Evolutionary conservation across 345 rosid species (phyloP).

Genomic region (Salix viminalis): DNA sequence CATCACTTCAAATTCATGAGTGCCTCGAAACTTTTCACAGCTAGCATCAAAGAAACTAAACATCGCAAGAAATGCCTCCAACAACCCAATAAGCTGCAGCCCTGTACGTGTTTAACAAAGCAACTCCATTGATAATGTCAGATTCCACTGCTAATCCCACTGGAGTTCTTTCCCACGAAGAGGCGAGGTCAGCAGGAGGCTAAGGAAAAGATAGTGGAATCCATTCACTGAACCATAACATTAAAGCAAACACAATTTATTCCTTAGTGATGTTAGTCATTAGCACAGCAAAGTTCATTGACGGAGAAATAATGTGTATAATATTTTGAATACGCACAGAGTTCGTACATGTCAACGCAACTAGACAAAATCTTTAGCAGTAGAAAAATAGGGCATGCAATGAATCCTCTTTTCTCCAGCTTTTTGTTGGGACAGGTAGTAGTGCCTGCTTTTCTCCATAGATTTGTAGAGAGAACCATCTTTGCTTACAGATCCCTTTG

Average conservation of each 20-base stretch:
- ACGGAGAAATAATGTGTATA: neutral
- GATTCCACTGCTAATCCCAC: neutral
- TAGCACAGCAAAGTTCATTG: neutral
- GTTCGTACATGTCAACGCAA: neutral
- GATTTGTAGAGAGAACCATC: neutral
- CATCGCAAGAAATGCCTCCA: neutral
- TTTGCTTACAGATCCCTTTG: neutral
- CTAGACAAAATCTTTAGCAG: neutral
- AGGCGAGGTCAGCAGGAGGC: neutral
- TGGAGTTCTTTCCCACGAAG: neutral
- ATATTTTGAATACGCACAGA: neutral
- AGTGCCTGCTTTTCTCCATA: neutral
- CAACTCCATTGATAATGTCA: neutral
- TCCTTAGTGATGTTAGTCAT: neutral
- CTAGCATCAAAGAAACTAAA: neutral
- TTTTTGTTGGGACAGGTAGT: neutral
- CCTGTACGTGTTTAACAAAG: too few species aligned
- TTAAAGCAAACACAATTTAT: neutral
- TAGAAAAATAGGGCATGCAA: neutral
- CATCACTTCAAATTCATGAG: neutral
- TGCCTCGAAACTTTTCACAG: neutral
- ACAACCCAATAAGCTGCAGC: neutral
- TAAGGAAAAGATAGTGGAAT: slow-evolving; percentile 3
- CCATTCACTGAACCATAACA: neutral
- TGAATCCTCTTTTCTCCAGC: neutral